These are phyloP conservation scores for Microbotryum silenes-acaulis DNA, from an alignment of 1,284 basidiomycete genomes.

Conservation along the genomic window DNA sequence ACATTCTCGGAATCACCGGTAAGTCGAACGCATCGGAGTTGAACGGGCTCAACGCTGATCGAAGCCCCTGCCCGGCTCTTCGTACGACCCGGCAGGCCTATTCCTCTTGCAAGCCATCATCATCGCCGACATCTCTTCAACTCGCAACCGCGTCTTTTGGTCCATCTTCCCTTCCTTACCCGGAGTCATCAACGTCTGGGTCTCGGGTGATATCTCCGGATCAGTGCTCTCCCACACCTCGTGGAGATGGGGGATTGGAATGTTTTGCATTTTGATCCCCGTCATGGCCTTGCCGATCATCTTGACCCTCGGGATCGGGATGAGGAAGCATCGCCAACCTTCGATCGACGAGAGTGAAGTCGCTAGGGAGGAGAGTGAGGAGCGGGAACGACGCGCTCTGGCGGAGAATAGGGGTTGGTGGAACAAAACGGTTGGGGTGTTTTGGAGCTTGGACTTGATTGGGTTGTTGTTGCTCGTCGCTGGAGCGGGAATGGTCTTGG, in stretches of 20 bases:
- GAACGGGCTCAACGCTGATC: too few species aligned
- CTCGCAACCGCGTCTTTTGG: slow-evolving; percentile 40
- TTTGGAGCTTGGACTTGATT: slow-evolving; percentile 40
- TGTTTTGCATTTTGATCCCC: slow-evolving; percentile 40
- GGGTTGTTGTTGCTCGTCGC: slow-evolving; percentile 41
- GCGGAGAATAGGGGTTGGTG: slow-evolving; percentile 1
- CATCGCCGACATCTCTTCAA: slow-evolving; percentile 39
- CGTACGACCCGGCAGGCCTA: slow-evolving; percentile 10
- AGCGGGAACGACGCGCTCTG: background rate
- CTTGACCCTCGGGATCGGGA: slow-evolving; percentile 33
- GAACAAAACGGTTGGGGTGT: slow-evolving; percentile 27
- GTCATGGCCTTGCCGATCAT: slow-evolving; percentile 38
- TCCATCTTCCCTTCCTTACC: slow-evolving; percentile 39
- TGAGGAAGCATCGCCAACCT: slow-evolving; percentile 11
- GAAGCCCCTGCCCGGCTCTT: background rate
- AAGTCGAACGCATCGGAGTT: too few species aligned
- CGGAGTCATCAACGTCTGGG: slow-evolving; percentile 39
- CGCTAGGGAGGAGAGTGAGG: background rate
- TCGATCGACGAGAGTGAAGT: slow-evolving; percentile 9
- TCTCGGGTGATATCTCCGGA: slow-evolving; percentile 35
- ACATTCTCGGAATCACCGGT: slow-evolving; percentile 41
- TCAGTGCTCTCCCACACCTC: slow-evolving; percentile 18
- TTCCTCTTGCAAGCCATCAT: slow-evolving; percentile 39
- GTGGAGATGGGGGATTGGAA: slow-evolving; percentile 39
- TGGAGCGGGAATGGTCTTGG: slow-evolving; percentile 40